Conservation (phyloP, 2,329 filamentous ascomycete species). For the Aureobasidium sp. region DNA sequence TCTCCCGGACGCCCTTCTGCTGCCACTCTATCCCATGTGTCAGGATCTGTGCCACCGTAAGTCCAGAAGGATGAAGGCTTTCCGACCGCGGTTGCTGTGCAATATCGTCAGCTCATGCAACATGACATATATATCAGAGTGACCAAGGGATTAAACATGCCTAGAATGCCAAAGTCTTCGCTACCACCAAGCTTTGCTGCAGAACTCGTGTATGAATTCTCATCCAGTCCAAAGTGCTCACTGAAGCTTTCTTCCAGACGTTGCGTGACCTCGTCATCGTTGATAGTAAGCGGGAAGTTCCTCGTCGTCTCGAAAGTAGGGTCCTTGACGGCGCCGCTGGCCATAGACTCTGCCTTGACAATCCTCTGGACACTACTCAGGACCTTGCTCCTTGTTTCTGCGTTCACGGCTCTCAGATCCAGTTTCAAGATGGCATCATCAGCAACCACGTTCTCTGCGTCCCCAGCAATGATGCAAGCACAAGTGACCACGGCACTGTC, state of each 20-base stretch:
- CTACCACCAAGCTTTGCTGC: constrained; percentile 37
- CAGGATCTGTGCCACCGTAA: constrained; percentile 45
- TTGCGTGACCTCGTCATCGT: constrained; percentile 38
- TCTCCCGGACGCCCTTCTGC: constrained; percentile 35
- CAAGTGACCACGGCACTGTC: constrained; percentile 52
- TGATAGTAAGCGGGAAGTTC: constrained; percentile 43
- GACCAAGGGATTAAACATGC: constrained; percentile 22
- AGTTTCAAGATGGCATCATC: constrained; percentile 46
- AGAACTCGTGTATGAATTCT: constrained; percentile 29
- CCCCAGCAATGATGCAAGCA: constrained; percentile 49
- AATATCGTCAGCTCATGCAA: background rate
- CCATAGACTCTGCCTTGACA: constrained; percentile 46
- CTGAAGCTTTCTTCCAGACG: constrained; percentile 37
- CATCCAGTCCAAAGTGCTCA: constrained; percentile 35
- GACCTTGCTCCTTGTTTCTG: constrained; percentile 39
- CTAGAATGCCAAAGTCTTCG: constrained; percentile 53
- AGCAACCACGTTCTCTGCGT: constrained; percentile 52
- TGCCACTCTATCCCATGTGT: constrained; percentile 42
- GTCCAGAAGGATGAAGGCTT: constrained; percentile 46
- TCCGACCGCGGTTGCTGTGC: constrained; percentile 33
- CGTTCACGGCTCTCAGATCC: constrained; percentile 43
- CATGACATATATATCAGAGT: background rate
- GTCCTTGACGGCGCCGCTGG: constrained; percentile 35
- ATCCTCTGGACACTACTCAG: constrained; percentile 43
- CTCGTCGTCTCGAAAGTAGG: constrained; percentile 36